Evolutionary conservation across 495 filamentous ascomycete species (phyloP).

Genomic region (Penicillium psychrofluorescens): DNA sequence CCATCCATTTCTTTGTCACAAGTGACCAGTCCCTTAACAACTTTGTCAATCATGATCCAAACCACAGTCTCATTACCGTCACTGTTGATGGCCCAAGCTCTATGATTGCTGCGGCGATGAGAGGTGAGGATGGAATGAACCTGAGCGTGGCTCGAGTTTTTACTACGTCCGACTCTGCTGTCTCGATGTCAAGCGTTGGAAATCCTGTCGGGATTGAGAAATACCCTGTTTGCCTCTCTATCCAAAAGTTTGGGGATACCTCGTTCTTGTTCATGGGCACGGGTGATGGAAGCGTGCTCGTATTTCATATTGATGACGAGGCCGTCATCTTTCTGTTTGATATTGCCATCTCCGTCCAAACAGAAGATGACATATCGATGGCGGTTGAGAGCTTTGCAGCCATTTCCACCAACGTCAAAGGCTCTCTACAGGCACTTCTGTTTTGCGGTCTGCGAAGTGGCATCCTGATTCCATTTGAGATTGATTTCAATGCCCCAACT

Average conservation of each 20-base stretch:
- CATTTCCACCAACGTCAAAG: constrained; percentile 8
- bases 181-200: constrained; percentile 7
- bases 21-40: constrained; percentile 9
- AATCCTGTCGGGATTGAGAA: constrained; percentile 14
- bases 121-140: constrained; percentile 11
- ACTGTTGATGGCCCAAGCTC: constrained; percentile 21
- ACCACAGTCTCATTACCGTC: constrained; percentile 19
- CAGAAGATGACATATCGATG: constrained; percentile 23
- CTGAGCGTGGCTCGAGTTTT: constrained; percentile 17
- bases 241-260: constrained; percentile 17
- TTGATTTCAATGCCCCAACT: constrained; percentile 10
- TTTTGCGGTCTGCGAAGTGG: constrained; percentile 40
- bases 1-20: constrained; percentile 31
- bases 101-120: constrained; percentile 19
- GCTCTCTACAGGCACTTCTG: constrained; percentile 12
- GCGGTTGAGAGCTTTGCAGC: constrained; percentile 32
- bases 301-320: constrained; percentile 19
- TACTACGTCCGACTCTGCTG: background rate
- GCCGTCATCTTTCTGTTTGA: constrained; percentile 14
- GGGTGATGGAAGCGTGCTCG: constrained; percentile 24
- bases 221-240: constrained; percentile 31
- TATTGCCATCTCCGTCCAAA: constrained; percentile 2
- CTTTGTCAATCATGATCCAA: constrained; percentile 9
- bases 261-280: constrained; percentile 32
- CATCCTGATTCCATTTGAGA: constrained; percentile 29